Percentiles rank a stretch among this genome's conserved stretches.
Evolutionary conservation across 2,329 filamentous ascomycete species (phyloP).

Genomic region (Pseudocercospora cruenta): DNA sequence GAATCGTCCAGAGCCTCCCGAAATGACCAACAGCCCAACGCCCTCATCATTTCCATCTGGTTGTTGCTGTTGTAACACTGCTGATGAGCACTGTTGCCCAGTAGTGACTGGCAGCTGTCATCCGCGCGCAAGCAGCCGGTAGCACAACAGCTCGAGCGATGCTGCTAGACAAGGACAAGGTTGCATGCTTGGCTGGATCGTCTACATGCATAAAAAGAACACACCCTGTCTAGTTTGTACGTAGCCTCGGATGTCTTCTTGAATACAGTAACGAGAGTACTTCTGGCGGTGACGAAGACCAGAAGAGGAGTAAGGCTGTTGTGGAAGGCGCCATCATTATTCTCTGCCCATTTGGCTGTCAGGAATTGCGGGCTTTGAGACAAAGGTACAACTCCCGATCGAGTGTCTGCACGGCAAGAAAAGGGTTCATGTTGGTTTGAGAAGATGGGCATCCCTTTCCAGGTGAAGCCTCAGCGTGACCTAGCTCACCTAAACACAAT

Average conservation of each 20-base stretch:
- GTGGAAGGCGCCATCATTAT: background rate
- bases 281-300: background rate
- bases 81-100: background rate
- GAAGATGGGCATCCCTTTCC: background rate
- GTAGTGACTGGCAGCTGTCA: background rate
- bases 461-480: background rate
- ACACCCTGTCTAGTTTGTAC: background rate
- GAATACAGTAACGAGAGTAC: background rate
- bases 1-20: background rate
- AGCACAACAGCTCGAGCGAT: background rate
- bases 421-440: background rate
- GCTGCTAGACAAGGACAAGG: background rate
- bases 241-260: background rate
- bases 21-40: background rate
- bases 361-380: background rate
- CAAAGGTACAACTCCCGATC: background rate
- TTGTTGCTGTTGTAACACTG: background rate
- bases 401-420: background rate
- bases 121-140: background rate
- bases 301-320: background rate
- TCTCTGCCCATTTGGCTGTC: background rate
- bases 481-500: background rate
- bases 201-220: background rate
- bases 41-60: background rate
- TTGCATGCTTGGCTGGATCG: background rate